Percentiles rank a stretch among this genome's conserved stretches.
phyloP scores from a whole-genome alignment of 2,329 filamentous ascomycete genomes.

The Aspergillus sp. region DNA sequence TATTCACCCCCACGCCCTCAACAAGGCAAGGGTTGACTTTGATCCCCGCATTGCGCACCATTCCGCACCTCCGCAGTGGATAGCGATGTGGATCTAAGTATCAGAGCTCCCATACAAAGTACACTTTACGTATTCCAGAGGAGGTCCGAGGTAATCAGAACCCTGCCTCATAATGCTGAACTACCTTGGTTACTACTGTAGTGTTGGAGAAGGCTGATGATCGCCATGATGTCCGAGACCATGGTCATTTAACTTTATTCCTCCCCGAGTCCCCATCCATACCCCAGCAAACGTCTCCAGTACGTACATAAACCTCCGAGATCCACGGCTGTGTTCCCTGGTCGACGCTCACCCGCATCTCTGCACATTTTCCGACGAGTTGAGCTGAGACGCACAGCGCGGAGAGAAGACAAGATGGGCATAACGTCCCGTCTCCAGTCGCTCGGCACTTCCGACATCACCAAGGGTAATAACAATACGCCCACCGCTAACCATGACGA shows the following conservation, averaged over 20 bases:
- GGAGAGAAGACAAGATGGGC: conserved; percentile 2
- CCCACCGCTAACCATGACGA: conserved; percentile 31
- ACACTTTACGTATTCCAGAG: neutral
- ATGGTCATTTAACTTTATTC: neutral
- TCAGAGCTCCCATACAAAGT: neutral
- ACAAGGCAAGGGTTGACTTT: neutral
- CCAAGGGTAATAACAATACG: conserved; percentile 23
- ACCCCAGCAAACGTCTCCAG: neutral
- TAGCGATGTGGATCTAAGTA: neutral
- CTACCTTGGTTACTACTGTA: neutral
- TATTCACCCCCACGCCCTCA: neutral
- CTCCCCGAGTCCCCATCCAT: neutral
- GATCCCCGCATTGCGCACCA: neutral
- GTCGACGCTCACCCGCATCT: neutral
- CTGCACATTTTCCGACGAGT: neutral
- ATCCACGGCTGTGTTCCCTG: neutral
- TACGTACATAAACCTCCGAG: neutral
- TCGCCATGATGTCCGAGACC: conserved; percentile 3
- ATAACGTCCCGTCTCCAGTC: neutral
- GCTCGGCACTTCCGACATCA: conserved; percentile 11
- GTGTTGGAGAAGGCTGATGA: neutral
- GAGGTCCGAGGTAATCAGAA: neutral
- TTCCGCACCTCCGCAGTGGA: conserved; percentile 3
- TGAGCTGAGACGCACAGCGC: too few relatives aligned
- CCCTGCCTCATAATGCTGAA: neutral